Evolutionary conservation across 2,329 filamentous ascomycete species (phyloP).

Genomic region (Madurella fahalii): DNA sequence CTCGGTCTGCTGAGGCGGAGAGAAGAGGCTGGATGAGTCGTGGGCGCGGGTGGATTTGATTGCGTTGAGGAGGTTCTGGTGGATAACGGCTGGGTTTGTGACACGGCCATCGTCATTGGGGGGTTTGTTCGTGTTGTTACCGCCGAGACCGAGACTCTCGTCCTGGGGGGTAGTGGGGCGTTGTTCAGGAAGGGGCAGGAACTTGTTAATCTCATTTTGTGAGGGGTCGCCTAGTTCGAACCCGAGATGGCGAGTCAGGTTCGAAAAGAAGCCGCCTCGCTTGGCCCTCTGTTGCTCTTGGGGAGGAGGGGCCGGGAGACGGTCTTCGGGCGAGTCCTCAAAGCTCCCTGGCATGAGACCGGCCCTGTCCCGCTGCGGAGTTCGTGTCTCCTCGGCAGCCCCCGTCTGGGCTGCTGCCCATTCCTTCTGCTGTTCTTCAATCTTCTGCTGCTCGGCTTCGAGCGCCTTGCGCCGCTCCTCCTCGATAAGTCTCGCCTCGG

Average conservation of each 20-base stretch:
- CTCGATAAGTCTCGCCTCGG: constrained; percentile 83
- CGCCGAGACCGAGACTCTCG: background rate
- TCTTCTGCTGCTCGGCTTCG: constrained; percentile 66
- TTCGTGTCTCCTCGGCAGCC: constrained; percentile 35
- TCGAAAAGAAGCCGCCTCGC: constrained; percentile 58
- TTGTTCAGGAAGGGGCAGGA: constrained; percentile 36
- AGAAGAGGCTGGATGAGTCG: constrained; percentile 69
- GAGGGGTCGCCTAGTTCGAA: constrained; percentile 51
- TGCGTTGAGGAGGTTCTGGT: constrained; percentile 71
- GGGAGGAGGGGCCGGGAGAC: constrained; percentile 28
- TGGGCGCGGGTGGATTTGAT: constrained; percentile 74
- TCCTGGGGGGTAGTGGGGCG: background rate
- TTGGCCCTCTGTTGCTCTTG: constrained; percentile 42
- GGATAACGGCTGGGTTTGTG: constrained; percentile 57
- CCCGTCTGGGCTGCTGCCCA: constrained; percentile 46
- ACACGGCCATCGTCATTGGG: constrained; percentile 47
- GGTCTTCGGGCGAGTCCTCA: constrained; percentile 57
- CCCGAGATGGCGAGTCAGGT: constrained; percentile 63
- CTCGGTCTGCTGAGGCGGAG: constrained; percentile 63
- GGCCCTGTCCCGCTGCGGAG: constrained; percentile 36
- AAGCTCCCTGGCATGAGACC: constrained; percentile 71
- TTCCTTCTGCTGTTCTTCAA: constrained; percentile 52
- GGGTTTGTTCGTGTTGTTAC: background rate
- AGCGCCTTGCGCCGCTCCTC: constrained; percentile 71
- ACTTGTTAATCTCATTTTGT: constrained; percentile 42